Percentiles rank a stretch among this genome's conserved stretches.
phyloP scores from a whole-genome alignment of 345 rosid genomes.

The Citrus unshiu region DNA sequence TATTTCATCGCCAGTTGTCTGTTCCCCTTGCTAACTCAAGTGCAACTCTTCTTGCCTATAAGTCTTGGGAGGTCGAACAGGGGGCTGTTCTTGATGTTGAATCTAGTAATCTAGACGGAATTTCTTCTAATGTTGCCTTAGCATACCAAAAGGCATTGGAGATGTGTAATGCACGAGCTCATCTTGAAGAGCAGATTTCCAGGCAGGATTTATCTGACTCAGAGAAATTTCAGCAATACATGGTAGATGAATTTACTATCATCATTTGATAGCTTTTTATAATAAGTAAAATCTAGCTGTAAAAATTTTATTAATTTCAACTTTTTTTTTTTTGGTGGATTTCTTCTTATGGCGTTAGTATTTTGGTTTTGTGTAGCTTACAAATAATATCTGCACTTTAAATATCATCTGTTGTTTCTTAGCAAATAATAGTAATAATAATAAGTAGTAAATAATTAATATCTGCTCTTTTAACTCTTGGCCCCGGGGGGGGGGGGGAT shows the following conservation, averaged over 20 bases:
- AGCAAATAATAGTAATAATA: too few species aligned
- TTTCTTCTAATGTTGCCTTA: slow-evolving; percentile 56
- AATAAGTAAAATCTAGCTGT: neutral
- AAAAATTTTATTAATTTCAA: slow-evolving; percentile 2
- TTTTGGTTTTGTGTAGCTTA: neutral
- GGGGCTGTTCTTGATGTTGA: slow-evolving; percentile 53
- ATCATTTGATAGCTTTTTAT: neutral
- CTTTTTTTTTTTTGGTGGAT: slow-evolving; percentile 1
- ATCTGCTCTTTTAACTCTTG: neutral
- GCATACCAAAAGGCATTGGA: slow-evolving; percentile 73
- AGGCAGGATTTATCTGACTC: slow-evolving; percentile 52
- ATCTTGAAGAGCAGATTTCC: slow-evolving; percentile 63
- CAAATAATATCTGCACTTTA: neutral
- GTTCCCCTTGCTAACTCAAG: slow-evolving; percentile 59
- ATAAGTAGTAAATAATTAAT: neutral
- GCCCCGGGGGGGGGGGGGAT: too few species aligned
- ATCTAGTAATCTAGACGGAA: slow-evolving; percentile 53
- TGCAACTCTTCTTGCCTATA: slow-evolving; percentile 58
- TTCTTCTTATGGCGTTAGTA: slow-evolving; percentile 6
- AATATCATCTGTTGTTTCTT: too few species aligned
- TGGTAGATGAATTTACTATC: slow-evolving; percentile 37
- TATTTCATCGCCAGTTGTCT: slow-evolving; percentile 84
- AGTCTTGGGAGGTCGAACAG: slow-evolving; percentile 85
- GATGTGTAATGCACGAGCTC: slow-evolving; percentile 64
- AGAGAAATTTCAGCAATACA: slow-evolving; percentile 68